Base-by-base conservation (phyloP, 176 grass and related monocot species). In the Aegilops bicornis region DNA sequence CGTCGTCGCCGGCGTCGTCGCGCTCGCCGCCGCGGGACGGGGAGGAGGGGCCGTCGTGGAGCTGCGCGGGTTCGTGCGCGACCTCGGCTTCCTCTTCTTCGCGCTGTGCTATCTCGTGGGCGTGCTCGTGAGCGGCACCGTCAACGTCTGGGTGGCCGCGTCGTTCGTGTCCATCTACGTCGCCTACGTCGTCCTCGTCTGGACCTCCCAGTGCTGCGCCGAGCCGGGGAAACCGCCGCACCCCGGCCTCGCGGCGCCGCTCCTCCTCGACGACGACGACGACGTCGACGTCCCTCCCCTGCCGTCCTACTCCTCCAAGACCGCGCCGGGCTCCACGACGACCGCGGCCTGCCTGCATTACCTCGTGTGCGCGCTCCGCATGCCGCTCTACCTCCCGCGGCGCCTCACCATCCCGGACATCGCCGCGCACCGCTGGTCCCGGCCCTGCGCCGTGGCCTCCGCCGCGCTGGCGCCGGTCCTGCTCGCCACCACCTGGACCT, bases 381-480 rank as follows among this genome's bases (percentile, higher is more conserved):
- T 98, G 83, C 95, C 95, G 82, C 87, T 98, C 1, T 93, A 92
- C 82, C 82, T 98, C 7, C 95, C 95, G 22, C 90, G 95, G 48
- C 88, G 91, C 5, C 91, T 98, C 27, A 98, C 93, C 5, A 98
- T 98, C 52, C 95, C 95, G 33, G 33, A 35, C 33, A 90, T 98
- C 69, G 86, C 95, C 12, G 83, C 67, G 27, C 87, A 91, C 89
- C 83, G 93, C 16, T 95, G 89, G 93, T 82, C 66, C 31, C 87
- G 77, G 2, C 35, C 62, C 5, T 88, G 24, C 25, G 91, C 95
- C 3, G 65, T 98, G 30, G 82, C 88, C 1, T 98, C 95, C 9
- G 89, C 79, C 12, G 39, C 86, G 10, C 82, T 98, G 19, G 93
- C 93, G 1, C 93, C 95, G 0, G 64, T 93, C 23, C 84, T 98